These are phyloP conservation scores for Russula dissimulans DNA, from an alignment of 768 basidiomycete species.

Conservation along the genomic window DNA sequence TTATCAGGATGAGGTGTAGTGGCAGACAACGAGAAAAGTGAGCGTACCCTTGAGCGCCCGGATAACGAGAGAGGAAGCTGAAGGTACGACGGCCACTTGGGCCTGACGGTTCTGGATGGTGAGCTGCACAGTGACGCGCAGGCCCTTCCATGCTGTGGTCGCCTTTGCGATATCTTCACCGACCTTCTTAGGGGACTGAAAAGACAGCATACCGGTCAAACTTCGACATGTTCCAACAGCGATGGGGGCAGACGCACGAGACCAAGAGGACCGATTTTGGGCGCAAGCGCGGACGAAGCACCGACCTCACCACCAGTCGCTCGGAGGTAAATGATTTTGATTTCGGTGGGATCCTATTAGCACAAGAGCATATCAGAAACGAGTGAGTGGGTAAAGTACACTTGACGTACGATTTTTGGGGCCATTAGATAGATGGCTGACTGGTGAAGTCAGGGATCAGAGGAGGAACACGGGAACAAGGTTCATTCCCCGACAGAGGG, in stretches of 20 bases:
- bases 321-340: slow-evolving; percentile 98
- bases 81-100: slow-evolving; percentile 90
- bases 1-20: neutral
- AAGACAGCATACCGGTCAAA: slow-evolving; percentile 6
- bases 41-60: slow-evolving; percentile 88
- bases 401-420: slow-evolving; percentile 59
- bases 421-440: slow-evolving; percentile 41
- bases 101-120: slow-evolving; percentile 99
- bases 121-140: slow-evolving; percentile 96
- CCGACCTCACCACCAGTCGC: slow-evolving; percentile 99
- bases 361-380: neutral
- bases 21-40: neutral
- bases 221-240: neutral
- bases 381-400: neutral
- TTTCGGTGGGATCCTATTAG: slow-evolving; percentile 87
- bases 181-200: slow-evolving; percentile 98
- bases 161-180: slow-evolving; percentile 99
- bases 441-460: slow-evolving; percentile 17
- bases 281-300: slow-evolving; percentile 95
- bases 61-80: slow-evolving; percentile 96
- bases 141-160: slow-evolving; percentile 97
- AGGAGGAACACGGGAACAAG: neutral
- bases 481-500: neutral
- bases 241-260: slow-evolving; percentile 48
- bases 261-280: slow-evolving; percentile 99